Conservation (phyloP, 2,329 filamentous ascomycete genomes). For the Tympanopsis confertula region DNA sequence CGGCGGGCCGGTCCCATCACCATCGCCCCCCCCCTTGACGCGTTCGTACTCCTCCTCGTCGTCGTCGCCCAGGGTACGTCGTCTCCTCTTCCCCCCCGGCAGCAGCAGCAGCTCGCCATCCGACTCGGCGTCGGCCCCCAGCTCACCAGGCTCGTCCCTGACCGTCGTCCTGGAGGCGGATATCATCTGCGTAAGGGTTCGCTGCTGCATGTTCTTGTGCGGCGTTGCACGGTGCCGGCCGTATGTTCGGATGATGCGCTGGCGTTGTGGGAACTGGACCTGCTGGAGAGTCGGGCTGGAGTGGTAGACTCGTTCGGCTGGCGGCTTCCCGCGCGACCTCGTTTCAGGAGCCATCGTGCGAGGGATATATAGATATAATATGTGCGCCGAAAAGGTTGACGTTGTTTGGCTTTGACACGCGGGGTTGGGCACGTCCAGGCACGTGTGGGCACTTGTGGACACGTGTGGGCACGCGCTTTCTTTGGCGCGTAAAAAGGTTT, state of each 20-base stretch:
- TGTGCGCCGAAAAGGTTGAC: neutral
- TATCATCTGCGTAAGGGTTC: conserved; percentile 28
- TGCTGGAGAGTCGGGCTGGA: conserved; percentile 24
- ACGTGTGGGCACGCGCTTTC: no score
- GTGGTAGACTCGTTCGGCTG: conserved; percentile 24
- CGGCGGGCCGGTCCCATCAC: neutral
- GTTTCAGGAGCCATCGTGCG: conserved; percentile 21
- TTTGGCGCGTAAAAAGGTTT: no score
- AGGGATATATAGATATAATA: neutral
- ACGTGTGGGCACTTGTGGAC: no score
- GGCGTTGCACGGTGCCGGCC: conserved; percentile 4
- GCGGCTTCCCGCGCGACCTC: conserved; percentile 21
- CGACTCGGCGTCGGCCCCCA: conserved; percentile 12
- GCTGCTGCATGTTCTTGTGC: conserved; percentile 12
- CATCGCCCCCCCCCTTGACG: neutral
- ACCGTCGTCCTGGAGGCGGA: conserved; percentile 4
- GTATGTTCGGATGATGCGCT: conserved; percentile 21
- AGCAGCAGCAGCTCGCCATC: no score
- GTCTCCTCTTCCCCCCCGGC: no score
- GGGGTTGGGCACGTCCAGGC: no score
- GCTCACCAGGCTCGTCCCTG: conserved; percentile 17
- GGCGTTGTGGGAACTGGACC: conserved; percentile 22
- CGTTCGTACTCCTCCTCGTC: conserved; percentile 1
- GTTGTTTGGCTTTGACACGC: neutral
- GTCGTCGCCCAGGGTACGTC: neutral